Evolutionary conservation across 805 yeast genomes (phyloP).

Genomic region (Pichia kluyveri): DNA sequence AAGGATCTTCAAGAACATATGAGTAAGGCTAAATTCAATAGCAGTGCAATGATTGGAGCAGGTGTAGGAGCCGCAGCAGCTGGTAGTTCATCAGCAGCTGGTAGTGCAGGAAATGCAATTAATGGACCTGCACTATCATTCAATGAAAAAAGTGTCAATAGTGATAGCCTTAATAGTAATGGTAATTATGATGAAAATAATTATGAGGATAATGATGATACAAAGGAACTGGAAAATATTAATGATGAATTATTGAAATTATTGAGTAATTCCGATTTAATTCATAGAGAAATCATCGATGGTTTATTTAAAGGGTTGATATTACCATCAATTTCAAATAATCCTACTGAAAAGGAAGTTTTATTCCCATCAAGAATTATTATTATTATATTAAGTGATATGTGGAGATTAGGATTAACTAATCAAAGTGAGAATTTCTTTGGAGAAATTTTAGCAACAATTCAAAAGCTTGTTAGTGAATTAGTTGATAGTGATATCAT

Average conservation of each 20-base stretch:
- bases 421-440: slow-evolving; percentile 84
- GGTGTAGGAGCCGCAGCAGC: too few species aligned
- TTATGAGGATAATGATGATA: neutral
- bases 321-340: slow-evolving; percentile 79
- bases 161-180: neutral
- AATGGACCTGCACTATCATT: slow-evolving; percentile 9
- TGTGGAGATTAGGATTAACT: slow-evolving; percentile 96
- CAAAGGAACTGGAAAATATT: slow-evolving; percentile 49
- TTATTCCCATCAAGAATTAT: slow-evolving; percentile 93
- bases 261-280: slow-evolving; percentile 58
- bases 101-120: too few species aligned
- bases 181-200: slow-evolving; percentile 10
- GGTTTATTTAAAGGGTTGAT: slow-evolving; percentile 78
- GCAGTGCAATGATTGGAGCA: too few species aligned
- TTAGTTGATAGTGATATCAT: slow-evolving; percentile 80
- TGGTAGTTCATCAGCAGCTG: too few species aligned
- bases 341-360: slow-evolving; percentile 81
- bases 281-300: slow-evolving; percentile 78
- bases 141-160: slow-evolving; percentile 4
- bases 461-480: slow-evolving; percentile 74
- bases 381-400: slow-evolving; percentile 84
- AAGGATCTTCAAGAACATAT: slow-evolving; percentile 25
- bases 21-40: slow-evolving; percentile 12
- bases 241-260: slow-evolving; percentile 67
- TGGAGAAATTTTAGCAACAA: slow-evolving; percentile 79